Percentiles rank a stretch among this genome's conserved stretches.
These are phyloP conservation scores for Suillus hirtellus DNA, from an alignment of 768 basidiomycete genomes.

Conservation along the genomic window DNA sequence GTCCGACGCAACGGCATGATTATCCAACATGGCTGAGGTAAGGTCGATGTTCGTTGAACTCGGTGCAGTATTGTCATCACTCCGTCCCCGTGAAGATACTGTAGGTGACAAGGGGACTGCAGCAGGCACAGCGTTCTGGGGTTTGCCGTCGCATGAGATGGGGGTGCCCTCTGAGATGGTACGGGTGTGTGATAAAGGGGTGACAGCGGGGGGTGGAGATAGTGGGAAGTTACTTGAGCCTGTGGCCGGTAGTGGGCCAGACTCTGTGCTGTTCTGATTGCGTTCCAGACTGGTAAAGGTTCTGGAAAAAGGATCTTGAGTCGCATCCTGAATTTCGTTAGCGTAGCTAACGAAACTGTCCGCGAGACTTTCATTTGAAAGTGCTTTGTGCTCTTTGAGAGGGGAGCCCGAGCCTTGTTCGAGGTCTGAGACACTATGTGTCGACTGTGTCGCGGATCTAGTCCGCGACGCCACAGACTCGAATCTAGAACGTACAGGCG, in stretches of 20 bases:
- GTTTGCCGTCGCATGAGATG: constrained; percentile 7
- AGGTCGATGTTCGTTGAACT: neutral
- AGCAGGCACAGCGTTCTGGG: constrained; percentile 7
- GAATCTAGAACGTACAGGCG: constrained; percentile 21
- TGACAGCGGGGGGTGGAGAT: neutral
- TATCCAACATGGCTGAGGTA: neutral
- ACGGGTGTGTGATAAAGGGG: constrained; percentile 17
- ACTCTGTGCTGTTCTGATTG: neutral
- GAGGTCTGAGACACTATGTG: constrained; percentile 11
- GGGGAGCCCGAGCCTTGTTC: constrained; percentile 9
- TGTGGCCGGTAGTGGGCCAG: neutral
- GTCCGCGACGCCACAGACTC: constrained; percentile 20
- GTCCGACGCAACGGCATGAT: neutral
- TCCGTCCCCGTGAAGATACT: neutral
- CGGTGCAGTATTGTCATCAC: neutral
- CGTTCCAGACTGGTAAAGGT: neutral
- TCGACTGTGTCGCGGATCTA: constrained; percentile 18
- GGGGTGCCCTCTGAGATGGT: constrained; percentile 1
- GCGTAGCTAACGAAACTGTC: neutral
- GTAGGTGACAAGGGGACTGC: constrained; percentile 4
- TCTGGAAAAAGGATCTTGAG: neutral
- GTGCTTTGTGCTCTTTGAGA: constrained; percentile 8
- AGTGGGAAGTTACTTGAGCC: neutral
- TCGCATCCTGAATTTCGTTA: neutral
- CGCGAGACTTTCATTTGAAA: neutral